Conservation (phyloP, 192 early-diverging fungal genomes). For the Umbelopsis sp. region DNA sequence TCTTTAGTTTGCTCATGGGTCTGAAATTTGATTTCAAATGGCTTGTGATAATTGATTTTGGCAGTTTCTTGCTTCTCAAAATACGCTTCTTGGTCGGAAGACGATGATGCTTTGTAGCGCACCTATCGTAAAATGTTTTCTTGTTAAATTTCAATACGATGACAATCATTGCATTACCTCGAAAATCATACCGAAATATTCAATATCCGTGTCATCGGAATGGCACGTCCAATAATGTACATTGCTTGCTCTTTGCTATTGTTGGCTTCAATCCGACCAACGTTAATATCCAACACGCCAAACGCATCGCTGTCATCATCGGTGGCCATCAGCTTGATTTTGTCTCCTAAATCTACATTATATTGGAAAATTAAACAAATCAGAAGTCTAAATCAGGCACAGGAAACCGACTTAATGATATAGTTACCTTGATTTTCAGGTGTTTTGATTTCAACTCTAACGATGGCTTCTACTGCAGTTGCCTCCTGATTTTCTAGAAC, state of each 20-base stretch:
- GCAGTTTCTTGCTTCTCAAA: slow-evolving; percentile 13
- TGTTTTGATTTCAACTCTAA: slow-evolving; percentile 64
- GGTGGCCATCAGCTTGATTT: slow-evolving; percentile 9
- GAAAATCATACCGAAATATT: slow-evolving; percentile 35
- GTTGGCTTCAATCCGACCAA: slow-evolving; percentile 52
- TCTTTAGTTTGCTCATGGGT: background rate
- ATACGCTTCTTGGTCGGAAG: slow-evolving; percentile 11
- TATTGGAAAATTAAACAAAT: background rate
- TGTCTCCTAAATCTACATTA: slow-evolving; percentile 10
- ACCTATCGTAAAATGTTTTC: background rate
- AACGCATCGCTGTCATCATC: slow-evolving; percentile 15
- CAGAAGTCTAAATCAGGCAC: background rate
- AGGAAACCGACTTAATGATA: background rate
- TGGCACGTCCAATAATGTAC: slow-evolving; percentile 37
- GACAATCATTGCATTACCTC: too few relatives aligned
- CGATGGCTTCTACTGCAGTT: slow-evolving; percentile 56
- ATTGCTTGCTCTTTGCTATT: slow-evolving; percentile 25
- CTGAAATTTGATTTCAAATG: slow-evolving; percentile 10
- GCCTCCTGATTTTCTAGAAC: slow-evolving; percentile 65
- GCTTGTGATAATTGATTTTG: slow-evolving; percentile 11
- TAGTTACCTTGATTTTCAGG: slow-evolving; percentile 44
- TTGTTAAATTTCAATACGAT: background rate
- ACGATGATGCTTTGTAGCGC: background rate
- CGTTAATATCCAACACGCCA: slow-evolving; percentile 35
- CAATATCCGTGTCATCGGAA: slow-evolving; percentile 29